Base-by-base conservation (phyloP, 2,329 filamentous ascomycete species). In the Fusarium zealandicum region DNA sequence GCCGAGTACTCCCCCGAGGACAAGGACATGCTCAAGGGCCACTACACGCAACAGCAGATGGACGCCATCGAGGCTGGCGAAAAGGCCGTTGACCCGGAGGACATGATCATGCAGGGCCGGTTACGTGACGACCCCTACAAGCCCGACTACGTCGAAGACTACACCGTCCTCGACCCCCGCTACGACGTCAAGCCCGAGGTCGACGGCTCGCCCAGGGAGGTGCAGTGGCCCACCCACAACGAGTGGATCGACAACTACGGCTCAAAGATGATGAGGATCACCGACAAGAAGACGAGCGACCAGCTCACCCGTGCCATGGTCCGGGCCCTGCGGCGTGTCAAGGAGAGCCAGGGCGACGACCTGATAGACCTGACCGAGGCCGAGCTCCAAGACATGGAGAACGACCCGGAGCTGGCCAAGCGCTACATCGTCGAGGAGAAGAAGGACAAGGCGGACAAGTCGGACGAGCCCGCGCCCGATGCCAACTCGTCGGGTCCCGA, bases 31-130 rank as follows among this genome's bases (percentile, higher is more conserved):
- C 80, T 96, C 52, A 75, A 75, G 53, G 76, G 84, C 69, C 83
- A 83, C 65, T 98, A 96, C 79, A 90, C 91, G 0, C 82, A 87
- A 13, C 85, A 89, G 71, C 93, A 98, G 77, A 80, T 96, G 65
- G 86, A 85, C 50, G 91, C 92, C 51, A 86, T 98, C 70, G 82
- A 90, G 75, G 89, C 90, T 40, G 92, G 89, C 66, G 93, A 97
- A 75, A 78, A 82, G 57, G 85, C 89, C 63, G 87, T 97, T 71
- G 82, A 89, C 69, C 78, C 88, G 9, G 80, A 86, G 62, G 91
- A 98, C 73, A 72, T 97, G 70, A 80, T 88, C 35, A 80, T 85
- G 28, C 89, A 95, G 75, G 90, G 88, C 61, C 81, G 85, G 36
- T 74, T 90, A 65, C 87, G 92, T 57, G 81, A 78, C 48, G 92